phyloP scores from a whole-genome alignment of 148 eudicot genomes.

The Oxyria digyna region DNA sequence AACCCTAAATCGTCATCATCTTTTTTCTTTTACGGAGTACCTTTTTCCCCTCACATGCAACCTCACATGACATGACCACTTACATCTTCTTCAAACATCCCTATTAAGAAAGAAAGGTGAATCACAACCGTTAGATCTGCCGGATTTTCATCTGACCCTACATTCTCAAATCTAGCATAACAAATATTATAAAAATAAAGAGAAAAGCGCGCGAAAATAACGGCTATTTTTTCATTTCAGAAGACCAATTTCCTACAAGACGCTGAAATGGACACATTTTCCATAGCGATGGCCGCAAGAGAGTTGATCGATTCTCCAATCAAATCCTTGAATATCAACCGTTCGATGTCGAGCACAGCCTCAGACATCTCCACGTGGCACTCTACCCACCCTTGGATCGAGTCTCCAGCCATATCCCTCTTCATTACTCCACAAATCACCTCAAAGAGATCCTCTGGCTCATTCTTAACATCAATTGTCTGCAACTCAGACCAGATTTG shows the following conservation, averaged over 20 bases:
- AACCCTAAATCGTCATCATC: not conserved
- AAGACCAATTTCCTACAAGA: constrained; percentile 67
- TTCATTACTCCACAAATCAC: constrained; percentile 52
- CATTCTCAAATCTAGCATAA: not conserved
- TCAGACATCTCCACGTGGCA: constrained; percentile 62
- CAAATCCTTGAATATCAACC: constrained; percentile 75
- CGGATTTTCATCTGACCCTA: not conserved
- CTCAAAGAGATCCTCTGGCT: constrained; percentile 51
- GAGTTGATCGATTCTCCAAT: constrained; percentile 55
- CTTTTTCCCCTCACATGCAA: not conserved
- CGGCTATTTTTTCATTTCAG: constrained; percentile 17
- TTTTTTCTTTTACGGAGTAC: not conserved
- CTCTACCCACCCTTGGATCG: constrained; percentile 52
- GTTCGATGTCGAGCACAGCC: constrained; percentile 63
- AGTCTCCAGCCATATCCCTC: constrained; percentile 60
- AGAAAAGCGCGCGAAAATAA: constrained; percentile 2
- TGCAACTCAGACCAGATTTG: constrained; percentile 55
- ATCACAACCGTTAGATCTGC: not conserved
- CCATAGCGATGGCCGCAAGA: constrained; percentile 25
- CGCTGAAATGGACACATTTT: constrained; percentile 15
- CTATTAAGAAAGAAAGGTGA: not conserved
- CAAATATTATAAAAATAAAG: not conserved
- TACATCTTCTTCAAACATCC: not conserved
- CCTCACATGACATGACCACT: constrained; percentile 3
- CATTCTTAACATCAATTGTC: constrained; percentile 32